A percentile compares a stretch with the other conserved stretches of the same genome.
Conservation (phyloP, 1,284 basidiomycete species). For the Ganoderma resinaceum region DNA sequence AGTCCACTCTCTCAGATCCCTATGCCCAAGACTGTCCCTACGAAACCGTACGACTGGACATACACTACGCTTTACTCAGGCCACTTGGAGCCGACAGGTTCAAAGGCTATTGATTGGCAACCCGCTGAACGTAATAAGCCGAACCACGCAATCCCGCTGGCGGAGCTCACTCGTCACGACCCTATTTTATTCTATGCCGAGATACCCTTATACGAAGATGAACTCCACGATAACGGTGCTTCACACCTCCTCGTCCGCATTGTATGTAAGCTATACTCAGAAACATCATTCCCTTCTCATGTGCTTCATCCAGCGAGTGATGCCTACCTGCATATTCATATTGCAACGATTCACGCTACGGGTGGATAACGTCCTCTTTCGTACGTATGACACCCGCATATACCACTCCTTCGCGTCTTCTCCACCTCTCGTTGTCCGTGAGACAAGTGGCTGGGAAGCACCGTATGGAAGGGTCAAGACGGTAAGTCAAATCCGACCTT, state of each 20-base stretch:
- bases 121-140: slow-evolving; percentile 59
- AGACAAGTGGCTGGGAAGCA: slow-evolving; percentile 90
- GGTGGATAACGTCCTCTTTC: slow-evolving; percentile 95
- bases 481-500: slow-evolving; percentile 51
- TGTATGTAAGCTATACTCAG: slow-evolving; percentile 67
- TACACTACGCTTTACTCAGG: slow-evolving; percentile 93
- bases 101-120: slow-evolving; percentile 48
- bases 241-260: slow-evolving; percentile 85
- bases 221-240: slow-evolving; percentile 93
- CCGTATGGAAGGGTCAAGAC: slow-evolving; percentile 83
- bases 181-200: slow-evolving; percentile 96
- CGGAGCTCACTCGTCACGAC: slow-evolving; percentile 87
- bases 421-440: slow-evolving; percentile 76
- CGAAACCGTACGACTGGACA: slow-evolving; percentile 98
- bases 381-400: slow-evolving; percentile 89
- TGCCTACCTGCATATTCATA: slow-evolving; percentile 96
- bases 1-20: slow-evolving; percentile 68
- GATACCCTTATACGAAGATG: slow-evolving; percentile 91
- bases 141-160: slow-evolving; percentile 77
- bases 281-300: slow-evolving; percentile 40
- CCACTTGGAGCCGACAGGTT: slow-evolving; percentile 44
- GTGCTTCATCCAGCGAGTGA: slow-evolving; percentile 77
- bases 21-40: slow-evolving; percentile 75
- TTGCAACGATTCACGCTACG: slow-evolving; percentile 92
- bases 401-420: slow-evolving; percentile 82